Evolutionary conservation across 345 rosid species (phyloP), one percentile per base, ranked within the genome.

Genomic region (Heritiera littoralis): DNA sequence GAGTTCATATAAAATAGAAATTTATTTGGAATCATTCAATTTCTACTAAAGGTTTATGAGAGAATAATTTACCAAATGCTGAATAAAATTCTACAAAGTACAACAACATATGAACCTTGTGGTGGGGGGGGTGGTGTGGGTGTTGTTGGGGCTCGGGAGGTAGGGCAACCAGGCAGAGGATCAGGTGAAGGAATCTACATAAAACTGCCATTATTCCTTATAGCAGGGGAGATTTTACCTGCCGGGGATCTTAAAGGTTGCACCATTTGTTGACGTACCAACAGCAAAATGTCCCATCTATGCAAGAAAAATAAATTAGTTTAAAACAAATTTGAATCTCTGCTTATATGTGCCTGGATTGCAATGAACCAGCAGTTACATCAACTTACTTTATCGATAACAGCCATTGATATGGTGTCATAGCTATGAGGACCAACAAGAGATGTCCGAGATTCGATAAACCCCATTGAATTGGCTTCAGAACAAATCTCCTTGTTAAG

Each of bases 201-300:
- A 23, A 23, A 23, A 23, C 28, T 23, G 28, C 28, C 28, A 23
- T 23, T 23, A 23, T 23, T 23, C 28, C 28, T 23, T 23, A 23
- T 23, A 23, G 28, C 28, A 23, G 28, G 28, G 28, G 28, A 23
- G 28, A 23, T 23, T 65, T 82, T 89, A 95, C 98, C 99, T 90
- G 74, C 99, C 98, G 3, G 99, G 94, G 83, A 95, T 90, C 89
- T 95, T 95, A 80, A 85, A 93, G 30, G 97, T 92, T 66, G 99
- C 98, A 76, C 99, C 99, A 86, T 95, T 95, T 58, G 99, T 95
- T 64, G 99, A 95, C 77, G 98, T 93, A 67, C 99, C 99, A 41
- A 93, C 98, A 79, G 99, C 99, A 61, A 93, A 83, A 85, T 86
- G 90, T 49, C 98, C 98, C 89, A 83, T 84, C 99, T 92, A 79